phyloP scores from a whole-genome alignment of 1,284 basidiomycete species.

The Coniferiporia sulphurascens region DNA sequence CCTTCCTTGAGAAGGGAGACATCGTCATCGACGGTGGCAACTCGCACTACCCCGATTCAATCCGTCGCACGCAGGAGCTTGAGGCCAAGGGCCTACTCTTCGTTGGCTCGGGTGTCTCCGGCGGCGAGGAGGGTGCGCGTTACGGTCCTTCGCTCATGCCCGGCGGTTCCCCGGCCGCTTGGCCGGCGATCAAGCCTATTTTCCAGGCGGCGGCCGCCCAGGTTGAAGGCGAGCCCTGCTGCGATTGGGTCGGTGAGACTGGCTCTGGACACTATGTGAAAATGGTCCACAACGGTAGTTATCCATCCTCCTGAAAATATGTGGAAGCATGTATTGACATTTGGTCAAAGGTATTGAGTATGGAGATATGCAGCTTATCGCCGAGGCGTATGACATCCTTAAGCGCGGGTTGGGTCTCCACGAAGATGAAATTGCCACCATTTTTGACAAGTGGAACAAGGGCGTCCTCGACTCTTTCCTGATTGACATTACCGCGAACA shows the following conservation, averaged over 20 bases:
- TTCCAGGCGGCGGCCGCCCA: conserved; percentile 98
- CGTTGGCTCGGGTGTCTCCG: conserved; percentile 98
- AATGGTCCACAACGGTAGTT: conserved; percentile 95
- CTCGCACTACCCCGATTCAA: conserved; percentile 98
- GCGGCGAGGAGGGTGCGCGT: conserved; percentile 98
- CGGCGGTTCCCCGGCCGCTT: conserved; percentile 91
- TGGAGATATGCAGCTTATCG: conserved; percentile 99
- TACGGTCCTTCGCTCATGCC: conserved; percentile 99
- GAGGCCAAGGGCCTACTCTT: conserved; percentile 94
- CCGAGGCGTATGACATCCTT: conserved; percentile 97
- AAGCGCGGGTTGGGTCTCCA: conserved; percentile 88
- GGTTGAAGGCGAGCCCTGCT: conserved; percentile 94
- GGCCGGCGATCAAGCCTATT: conserved; percentile 97
- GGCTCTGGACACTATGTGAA: conserved; percentile 96
- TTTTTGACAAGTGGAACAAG: conserved; percentile 94
- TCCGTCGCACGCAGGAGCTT: conserved; percentile 90
- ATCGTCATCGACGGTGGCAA: conserved; percentile 99
- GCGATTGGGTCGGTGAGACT: conserved; percentile 98
- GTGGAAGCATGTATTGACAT: conserved; percentile 16
- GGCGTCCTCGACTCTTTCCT: conserved; percentile 99
- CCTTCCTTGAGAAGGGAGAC: conserved; percentile 72
- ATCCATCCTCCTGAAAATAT: conserved; percentile 13
- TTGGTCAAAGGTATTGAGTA: conserved; percentile 83
- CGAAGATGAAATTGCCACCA: conserved; percentile 85
- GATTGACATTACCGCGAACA: conserved; percentile 96